These are phyloP conservation scores for Aspergillus texensis DNA, from an alignment of 2,329 filamentous ascomycete species.

Conservation along the genomic window DNA sequence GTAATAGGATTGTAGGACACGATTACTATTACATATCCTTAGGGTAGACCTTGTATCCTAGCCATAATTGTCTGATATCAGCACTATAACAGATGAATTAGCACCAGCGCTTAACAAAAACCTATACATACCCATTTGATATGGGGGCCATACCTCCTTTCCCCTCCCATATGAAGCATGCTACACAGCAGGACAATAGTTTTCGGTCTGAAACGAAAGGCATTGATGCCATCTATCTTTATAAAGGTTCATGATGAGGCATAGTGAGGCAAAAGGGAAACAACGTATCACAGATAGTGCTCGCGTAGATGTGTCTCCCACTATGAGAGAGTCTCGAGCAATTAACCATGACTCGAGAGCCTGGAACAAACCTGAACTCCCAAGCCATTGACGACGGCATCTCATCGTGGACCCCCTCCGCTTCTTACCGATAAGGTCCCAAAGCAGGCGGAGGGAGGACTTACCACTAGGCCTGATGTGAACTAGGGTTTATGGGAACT, in stretches of 20 bases:
- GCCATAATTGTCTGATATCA: not conserved
- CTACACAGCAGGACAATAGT: not conserved
- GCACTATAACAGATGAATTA: not conserved
- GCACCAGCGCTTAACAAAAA: not conserved
- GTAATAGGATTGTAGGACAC: not conserved
- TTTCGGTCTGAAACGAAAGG: not conserved
- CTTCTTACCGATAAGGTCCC: not conserved
- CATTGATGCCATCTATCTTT: not conserved
- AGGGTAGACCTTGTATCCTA: not conserved
- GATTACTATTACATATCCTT: not conserved
- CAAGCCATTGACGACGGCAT: not conserved
- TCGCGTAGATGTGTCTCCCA: not conserved
- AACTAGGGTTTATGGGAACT: not conserved
- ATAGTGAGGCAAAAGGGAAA: not conserved
- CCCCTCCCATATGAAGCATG: not conserved
- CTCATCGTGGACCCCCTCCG: not conserved
- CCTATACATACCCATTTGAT: not conserved
- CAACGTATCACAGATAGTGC: not conserved
- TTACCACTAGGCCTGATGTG: not conserved
- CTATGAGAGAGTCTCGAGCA: not conserved
- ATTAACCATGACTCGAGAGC: not conserved
- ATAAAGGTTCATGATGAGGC: not conserved
- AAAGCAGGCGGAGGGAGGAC: not conserved
- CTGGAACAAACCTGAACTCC: not conserved
- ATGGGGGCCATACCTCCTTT: not conserved